Evolutionary conservation across 177 flowering plant genomes (phyloP), one percentile per base, ranked within the genome.

Genomic region (Vitis hybrid): DNA sequence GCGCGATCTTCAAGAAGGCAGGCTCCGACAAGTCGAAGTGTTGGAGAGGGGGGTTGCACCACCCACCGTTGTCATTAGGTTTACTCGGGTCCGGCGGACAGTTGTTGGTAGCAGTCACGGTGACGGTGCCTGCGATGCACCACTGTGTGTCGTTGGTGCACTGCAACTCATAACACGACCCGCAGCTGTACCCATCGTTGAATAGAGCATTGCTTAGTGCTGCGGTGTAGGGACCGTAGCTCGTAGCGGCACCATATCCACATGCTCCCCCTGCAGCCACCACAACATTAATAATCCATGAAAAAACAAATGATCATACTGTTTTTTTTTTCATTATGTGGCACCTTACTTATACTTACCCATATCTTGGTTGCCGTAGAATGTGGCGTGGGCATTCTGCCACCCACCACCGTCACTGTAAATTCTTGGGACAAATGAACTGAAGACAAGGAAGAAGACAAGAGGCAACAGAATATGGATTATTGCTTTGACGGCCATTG

Each of bases 231-330:
- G 87, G 82, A 13, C 93, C 93, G 51, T 88, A 88, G 45, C n/a
- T 91, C 92, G 50, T 87, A 85, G 80, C 91, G 84, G 66, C 85
- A 84, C 93, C 88, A 60, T 87, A 87, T 8, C 91, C 93, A 66
- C 93, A 87, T 2, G 93, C 91, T 48, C 91, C 91, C 3, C 88
- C 88, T 87, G 71, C 66, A 54, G 12, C 56, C n/a, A 13, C 17
- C 3, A 54, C 15, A 5, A 54, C 56, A 14, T 34, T 34, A 34
- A 34, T 11, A 15, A 54, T 54, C 15, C 15, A 15, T 17, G 45
- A 54, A 11, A 12, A 54, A 5, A 54, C 5, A 54, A 13, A 54
- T 54, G 7, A 5, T 13, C 6, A 54, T 54, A 0, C 17, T 4
- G 56, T 4, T 4, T 23, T 23, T 23, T 23, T 23, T 23, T 23